Conservation (phyloP, 1,284 basidiomycete species). For the Cutaneotrichosporon cutaneum region DNA sequence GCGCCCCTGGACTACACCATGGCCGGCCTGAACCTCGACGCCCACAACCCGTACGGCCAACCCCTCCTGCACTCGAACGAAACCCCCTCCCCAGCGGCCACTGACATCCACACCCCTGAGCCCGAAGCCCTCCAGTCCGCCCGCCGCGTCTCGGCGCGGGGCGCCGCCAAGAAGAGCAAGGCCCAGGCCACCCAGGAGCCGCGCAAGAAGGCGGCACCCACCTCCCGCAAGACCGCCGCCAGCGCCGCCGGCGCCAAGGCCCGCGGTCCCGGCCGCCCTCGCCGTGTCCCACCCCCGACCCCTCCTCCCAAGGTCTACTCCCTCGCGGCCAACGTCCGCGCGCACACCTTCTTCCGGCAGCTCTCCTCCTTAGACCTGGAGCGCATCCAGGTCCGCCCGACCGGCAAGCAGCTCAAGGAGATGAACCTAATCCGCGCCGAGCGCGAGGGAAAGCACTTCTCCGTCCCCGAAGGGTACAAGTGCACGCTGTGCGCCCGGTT, state of each 20-base stretch:
- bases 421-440: background rate
- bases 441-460: background rate
- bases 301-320: background rate
- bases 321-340: background rate
- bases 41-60: too few relatives aligned
- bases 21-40: too few relatives aligned
- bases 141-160: background rate
- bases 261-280: background rate
- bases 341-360: background rate
- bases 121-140: background rate
- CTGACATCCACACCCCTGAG: background rate
- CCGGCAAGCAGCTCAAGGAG: conserved; percentile 2
- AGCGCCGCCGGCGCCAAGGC: background rate
- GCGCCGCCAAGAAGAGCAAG: background rate
- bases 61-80: background rate
- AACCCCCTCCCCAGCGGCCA: background rate
- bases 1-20: too few relatives aligned
- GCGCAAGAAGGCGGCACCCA: background rate
- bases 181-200: too few relatives aligned
- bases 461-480: background rate
- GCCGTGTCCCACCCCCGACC: background rate
- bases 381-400: background rate
- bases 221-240: background rate
- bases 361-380: background rate
- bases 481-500: background rate